Conservation (phyloP, 106 monocot genomes). For the Dendrobium chrysotoxum region DNA sequence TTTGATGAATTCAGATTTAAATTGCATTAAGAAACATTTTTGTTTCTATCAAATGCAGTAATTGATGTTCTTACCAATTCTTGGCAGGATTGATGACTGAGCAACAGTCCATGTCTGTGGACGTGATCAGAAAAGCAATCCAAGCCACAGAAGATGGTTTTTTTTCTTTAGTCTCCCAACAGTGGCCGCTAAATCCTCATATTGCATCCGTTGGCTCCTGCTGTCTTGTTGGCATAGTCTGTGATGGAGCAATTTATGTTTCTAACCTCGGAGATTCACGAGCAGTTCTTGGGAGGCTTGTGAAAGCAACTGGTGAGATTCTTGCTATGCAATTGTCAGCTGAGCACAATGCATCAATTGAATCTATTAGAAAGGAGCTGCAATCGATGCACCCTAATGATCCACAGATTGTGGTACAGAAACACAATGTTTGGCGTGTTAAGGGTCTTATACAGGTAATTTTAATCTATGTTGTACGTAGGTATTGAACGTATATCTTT, state of each 20-base stretch:
- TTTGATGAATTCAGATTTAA: no score
- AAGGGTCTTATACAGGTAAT: conserved; percentile 38
- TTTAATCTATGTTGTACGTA: background rate
- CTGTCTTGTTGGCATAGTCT: conserved; percentile 24
- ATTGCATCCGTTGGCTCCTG: conserved; percentile 26
- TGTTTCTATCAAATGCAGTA: background rate
- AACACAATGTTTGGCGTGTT: conserved; percentile 37
- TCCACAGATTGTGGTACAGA: conserved; percentile 20
- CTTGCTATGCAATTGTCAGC: conserved; percentile 26
- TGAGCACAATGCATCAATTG: conserved; percentile 32
- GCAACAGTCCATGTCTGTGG: conserved; percentile 22
- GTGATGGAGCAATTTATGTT: conserved; percentile 19
- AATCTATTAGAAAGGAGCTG: conserved; percentile 29
- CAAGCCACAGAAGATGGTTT: conserved; percentile 31
- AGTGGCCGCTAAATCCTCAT: conserved; percentile 29
- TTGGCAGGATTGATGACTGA: conserved; percentile 33
- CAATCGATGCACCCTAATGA: conserved; percentile 24
- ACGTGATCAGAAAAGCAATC: conserved; percentile 27
- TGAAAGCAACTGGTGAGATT: conserved; percentile 27
- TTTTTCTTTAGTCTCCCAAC: conserved; percentile 14
- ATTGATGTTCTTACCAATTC: background rate
- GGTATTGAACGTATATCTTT: background rate
- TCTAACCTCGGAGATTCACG: conserved; percentile 32
- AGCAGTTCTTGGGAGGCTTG: conserved; percentile 22
- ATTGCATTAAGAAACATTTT: background rate